Evolutionary conservation across 2,329 filamentous ascomycete genomes (phyloP), one percentile per base, ranked within the genome.

Genomic region (Phyllosticta capitalensis): DNA sequence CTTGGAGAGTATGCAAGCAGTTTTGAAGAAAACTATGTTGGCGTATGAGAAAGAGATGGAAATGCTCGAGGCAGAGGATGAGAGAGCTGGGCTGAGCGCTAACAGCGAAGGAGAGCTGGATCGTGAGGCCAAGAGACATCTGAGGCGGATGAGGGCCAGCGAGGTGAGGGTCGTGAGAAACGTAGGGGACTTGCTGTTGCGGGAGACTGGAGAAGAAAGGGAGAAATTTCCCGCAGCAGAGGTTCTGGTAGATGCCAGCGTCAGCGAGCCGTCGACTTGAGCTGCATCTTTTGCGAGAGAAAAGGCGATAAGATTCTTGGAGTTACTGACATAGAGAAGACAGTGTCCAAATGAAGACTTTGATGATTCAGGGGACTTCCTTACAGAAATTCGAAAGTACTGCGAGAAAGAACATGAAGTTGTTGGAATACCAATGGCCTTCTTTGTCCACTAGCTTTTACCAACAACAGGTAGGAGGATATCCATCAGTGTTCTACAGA

Each of bases 1-100:
- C 5, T 76, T 97, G 24, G 90, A 89, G 9, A 94, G 88, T 69
- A 97, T 99, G 92, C 90, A 96, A 69, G 84, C 86, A 66, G 85
- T 97, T 48, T 77, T 99, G 52, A 78, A 79, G 64, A 82, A 81
- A 71, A 89, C 87, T 6, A 81, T 84, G 65, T 78, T 79, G 62
- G 83, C 82, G 65, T 89, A 90, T 60, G 80, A 86, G 65, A 77
- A 80, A 62, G 84, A 84, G 65, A 83, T 92, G 77, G 76, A 70
- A 38, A 65, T 60, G 55, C 72, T 75, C 56, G 70, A 78, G 58
- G 74, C 79, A 63, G 74, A 74, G 65, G 76, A 72, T 63, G 79
- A 75, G 55, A 67, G 67, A 1, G 70, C 66, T 1, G 73, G 74
- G 3, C 70, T 71, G 48, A 72, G 77, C 64, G 70, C 73, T 53